A percentile compares a stretch with the other conserved stretches of the same genome.
Conservation (phyloP, 495 filamentous ascomycete genomes). For the Barbatosphaeria neglecta region DNA sequence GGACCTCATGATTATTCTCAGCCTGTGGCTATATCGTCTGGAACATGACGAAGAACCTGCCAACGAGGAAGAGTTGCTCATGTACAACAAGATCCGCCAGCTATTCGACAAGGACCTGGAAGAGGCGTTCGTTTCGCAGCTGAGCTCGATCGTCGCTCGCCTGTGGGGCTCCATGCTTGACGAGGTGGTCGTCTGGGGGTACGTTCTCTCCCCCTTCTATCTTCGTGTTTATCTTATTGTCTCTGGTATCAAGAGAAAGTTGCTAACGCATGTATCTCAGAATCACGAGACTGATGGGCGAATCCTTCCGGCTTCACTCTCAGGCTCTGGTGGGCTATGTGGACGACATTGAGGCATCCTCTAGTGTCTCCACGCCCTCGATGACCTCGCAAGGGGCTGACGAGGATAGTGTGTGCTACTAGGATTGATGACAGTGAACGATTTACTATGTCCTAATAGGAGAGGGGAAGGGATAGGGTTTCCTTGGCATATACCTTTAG, state of each 20-base stretch:
- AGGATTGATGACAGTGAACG: conserved; percentile 31
- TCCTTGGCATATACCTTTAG: conserved; percentile 40
- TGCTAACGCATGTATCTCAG: conserved; percentile 49
- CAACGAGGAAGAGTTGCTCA: conserved; percentile 77
- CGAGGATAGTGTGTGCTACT: conserved; percentile 47
- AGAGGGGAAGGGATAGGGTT: conserved; percentile 22
- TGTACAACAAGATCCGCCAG: conserved; percentile 91
- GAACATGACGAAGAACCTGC: conserved; percentile 97
- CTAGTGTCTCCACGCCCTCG: conserved; percentile 47
- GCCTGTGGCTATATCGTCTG: conserved; percentile 93
- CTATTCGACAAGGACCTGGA: conserved; percentile 84
- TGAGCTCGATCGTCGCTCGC: conserved; percentile 86
- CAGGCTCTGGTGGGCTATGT: conserved; percentile 91
- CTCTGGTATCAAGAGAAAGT: too few species aligned
- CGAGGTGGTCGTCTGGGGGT: conserved; percentile 97
- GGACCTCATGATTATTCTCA: conserved; percentile 98
- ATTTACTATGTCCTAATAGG: conserved; percentile 30
- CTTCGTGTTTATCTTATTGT: conserved; percentile 1
- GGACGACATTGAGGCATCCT: conserved; percentile 53
- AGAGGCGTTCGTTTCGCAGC: conserved; percentile 55
- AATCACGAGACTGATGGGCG: conserved; percentile 95
- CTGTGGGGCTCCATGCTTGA: conserved; percentile 98
- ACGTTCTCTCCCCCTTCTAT: conserved; percentile 22
- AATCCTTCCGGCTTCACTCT: conserved; percentile 93
- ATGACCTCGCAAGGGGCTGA: conserved; percentile 51